Base-by-base conservation (phyloP, 768 basidiomycete genomes). In the Auricularia sp. region DNA sequence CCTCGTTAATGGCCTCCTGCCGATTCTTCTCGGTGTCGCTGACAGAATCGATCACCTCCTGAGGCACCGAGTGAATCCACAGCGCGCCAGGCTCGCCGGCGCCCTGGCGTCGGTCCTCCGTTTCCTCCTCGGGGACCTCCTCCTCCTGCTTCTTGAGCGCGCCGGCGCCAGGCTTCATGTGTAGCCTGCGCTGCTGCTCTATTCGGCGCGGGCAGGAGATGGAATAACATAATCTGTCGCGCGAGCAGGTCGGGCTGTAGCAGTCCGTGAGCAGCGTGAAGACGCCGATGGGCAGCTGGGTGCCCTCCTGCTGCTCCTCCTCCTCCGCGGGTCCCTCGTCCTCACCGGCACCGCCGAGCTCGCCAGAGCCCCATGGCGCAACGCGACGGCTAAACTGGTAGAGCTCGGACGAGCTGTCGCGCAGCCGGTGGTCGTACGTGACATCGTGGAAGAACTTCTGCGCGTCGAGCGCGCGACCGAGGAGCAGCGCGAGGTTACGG, bases 391-490 rank as follows among this genome's bases (percentile, higher is more conserved):
- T 81, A 75, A 99, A 98, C 72, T 96, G 94, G 75, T 98, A 99
- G 36, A 99, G 76, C 75, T 99, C 97, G 66, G 82, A 81, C 0
- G 86, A 78, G 70, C 86, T 93, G 75, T 98, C 97, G 61, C 97
- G 80, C 64, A 99, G 74, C 14, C 96, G 88, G 74, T 99, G 97
- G 71, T 98, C 96, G 72, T 98, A 99, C 8, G 97, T 98, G 68
- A 99, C 97, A 71, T 98, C 97, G 72, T 99, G 97, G 73, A 99
- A 98, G 77, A 93, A 98, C 77, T 98, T 98, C 74, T 98, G 97
- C 8, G 95, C 90, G 71, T 98, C 97, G 62, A 99, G 79, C 2
- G 97, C 94, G 51, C 97, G 84, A 4, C 97, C 97, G n/a, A 98
- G 83, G 2, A 99, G 80, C 56, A 98, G 78, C 11, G 97, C 97